A percentile compares a stretch with the other conserved stretches of the same genome.
These are phyloP conservation scores for Fomitopsis schrenkii DNA, from an alignment of 1,284 basidiomycete genomes.

Conservation along the genomic window DNA sequence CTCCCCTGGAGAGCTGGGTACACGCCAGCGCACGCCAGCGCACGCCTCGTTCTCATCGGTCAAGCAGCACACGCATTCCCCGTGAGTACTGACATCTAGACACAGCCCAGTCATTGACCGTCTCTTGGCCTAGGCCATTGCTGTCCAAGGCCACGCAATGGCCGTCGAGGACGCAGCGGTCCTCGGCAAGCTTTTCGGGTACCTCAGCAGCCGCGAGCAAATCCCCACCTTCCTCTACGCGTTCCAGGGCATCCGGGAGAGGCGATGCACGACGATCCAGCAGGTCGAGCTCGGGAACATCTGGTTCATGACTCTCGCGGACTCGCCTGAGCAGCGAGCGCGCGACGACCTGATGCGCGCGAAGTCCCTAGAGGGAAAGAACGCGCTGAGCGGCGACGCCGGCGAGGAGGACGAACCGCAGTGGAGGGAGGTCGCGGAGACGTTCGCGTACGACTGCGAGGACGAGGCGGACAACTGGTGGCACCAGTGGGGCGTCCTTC, in stretches of 20 bases:
- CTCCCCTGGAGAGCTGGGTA: conserved; percentile 26
- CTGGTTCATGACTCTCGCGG: conserved; percentile 15
- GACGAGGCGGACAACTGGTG: conserved; percentile 37
- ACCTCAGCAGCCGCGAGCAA: conserved; percentile 44
- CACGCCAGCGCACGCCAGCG: conserved; percentile 21
- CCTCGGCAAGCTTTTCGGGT: conserved; percentile 54
- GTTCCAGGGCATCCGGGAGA: conserved; percentile 43
- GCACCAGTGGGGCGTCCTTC: conserved; percentile 33
- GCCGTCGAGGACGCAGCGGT: conserved; percentile 52
- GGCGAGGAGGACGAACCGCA: conserved; percentile 21
- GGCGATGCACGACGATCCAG: conserved; percentile 14
- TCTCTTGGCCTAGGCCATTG: conserved; percentile 23
- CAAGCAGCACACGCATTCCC: conserved; percentile 49
- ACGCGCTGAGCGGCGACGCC: conserved; percentile 28
- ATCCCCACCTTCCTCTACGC: conserved; percentile 48
- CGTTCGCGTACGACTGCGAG: conserved; percentile 34
- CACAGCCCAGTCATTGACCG: neutral
- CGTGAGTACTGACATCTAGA: conserved; percentile 29
- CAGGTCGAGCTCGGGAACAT: conserved; percentile 18
- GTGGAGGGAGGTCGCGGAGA: conserved; percentile 23
- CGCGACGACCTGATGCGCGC: conserved; percentile 41
- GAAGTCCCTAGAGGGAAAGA: conserved; percentile 33
- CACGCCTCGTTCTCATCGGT: conserved; percentile 23
- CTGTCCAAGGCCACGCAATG: conserved; percentile 36
- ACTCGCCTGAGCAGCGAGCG: conserved; percentile 26